Evolutionary conservation across 2,329 filamentous ascomycete species (phyloP), one percentile per base, ranked within the genome.

Genomic region (Ilyonectria sp.): DNA sequence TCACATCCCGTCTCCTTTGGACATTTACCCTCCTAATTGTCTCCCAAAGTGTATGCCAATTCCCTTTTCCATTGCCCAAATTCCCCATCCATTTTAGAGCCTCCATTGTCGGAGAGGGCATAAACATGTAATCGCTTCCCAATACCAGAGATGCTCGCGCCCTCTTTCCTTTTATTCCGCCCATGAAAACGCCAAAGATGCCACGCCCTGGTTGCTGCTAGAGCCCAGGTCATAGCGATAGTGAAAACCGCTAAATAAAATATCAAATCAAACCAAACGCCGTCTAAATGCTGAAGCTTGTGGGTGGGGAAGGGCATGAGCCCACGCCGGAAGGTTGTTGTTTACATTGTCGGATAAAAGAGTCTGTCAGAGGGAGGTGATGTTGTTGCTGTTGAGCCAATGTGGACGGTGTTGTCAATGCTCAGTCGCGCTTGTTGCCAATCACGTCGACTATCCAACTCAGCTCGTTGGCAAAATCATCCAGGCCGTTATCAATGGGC

Each of bases 401-500:
- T 19, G 29, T 35, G n/a, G 44, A 57, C 19, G 46, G n/a, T 54
- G 26, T 44, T 29, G 17, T 31, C 44, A 15, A 13, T 53, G 21
- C 49, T 75, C 63, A 78, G 53, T 68, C 49, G 15, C 60, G 56
- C 69, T 79, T 81, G 31, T 74, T 78, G 57, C 80, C 79, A 68
- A 89, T 86, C 26, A 82, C 78, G 35, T 84, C 82, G 11, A 83
- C 84, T 76, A 89, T 85, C 86, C 86, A 88, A 60, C 84, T 81
- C 67, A 88, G 78, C 74, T 89, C 87, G 57, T 70, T 79, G 47
- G 76, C 79, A 68, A 84, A 82, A 62, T 83, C 80, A 53, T 83
- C 82, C 6, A 84, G 72, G 23, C 79, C 80, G 5, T 78, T 76
- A 54, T 82, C 80, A 47, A 79, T 76, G 2, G 80, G 81, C 44